Evolutionary conservation across 495 filamentous ascomycete species (phyloP).

Genomic region (Daldinia childiae): DNA sequence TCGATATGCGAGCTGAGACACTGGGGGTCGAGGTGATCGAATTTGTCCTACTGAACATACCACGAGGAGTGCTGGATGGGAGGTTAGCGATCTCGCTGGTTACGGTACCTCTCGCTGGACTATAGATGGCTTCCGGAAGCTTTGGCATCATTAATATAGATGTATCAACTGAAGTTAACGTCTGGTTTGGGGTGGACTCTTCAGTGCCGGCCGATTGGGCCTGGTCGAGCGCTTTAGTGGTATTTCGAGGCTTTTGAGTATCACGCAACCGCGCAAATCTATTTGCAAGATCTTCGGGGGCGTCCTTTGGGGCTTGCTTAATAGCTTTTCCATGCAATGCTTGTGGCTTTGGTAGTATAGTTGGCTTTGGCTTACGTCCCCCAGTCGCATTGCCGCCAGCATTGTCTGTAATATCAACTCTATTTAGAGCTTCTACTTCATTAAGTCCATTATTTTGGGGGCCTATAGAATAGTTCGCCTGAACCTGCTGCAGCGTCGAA

Average conservation of each 20-base stretch:
- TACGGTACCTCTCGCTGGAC: constrained; percentile 69
- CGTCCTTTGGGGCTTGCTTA: constrained; percentile 30
- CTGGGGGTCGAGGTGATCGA: constrained; percentile 52
- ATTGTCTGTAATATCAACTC: not conserved
- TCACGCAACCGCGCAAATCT: constrained; percentile 69
- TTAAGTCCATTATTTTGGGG: constrained; percentile 1
- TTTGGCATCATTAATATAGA: constrained; percentile 68
- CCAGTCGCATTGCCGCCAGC: not conserved
- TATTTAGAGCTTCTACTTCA: not conserved
- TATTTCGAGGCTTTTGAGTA: constrained; percentile 17
- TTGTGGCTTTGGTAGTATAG: constrained; percentile 70
- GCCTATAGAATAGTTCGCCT: constrained; percentile 15
- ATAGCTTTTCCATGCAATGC: constrained; percentile 66
- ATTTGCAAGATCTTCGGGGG: constrained; percentile 58
- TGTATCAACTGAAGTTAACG: constrained; percentile 65
- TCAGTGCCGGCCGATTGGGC: constrained; percentile 39
- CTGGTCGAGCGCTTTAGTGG: constrained; percentile 25
- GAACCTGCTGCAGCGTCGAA: constrained; percentile 6
- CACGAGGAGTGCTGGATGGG: constrained; percentile 58
- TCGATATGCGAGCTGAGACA: constrained; percentile 35
- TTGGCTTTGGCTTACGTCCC: constrained; percentile 55
- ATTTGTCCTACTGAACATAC: constrained; percentile 59
- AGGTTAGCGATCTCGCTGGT: constrained; percentile 61
- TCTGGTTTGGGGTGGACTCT: constrained; percentile 67
- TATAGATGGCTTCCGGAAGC: constrained; percentile 86